Evolutionary conservation across 2,329 filamentous ascomycete species (phyloP), one percentile per base, ranked within the genome.

Genomic region (Aspergillus sp.): DNA sequence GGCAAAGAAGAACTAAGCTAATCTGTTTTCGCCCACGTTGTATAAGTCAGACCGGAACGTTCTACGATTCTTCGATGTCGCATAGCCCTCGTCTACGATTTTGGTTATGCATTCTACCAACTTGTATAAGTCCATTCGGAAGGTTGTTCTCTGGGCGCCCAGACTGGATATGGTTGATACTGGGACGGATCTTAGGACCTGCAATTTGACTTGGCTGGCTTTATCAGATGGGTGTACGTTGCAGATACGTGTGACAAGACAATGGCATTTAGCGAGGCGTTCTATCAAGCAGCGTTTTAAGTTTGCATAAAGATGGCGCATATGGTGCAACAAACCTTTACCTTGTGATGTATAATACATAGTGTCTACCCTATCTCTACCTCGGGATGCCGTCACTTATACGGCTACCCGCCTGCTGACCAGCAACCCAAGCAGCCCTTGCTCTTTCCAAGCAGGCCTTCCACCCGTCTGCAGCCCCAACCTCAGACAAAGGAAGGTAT

Each of bases 1-100:
- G 49, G 65, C 61, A 8, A 74, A 73, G 67, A 79, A 76, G 65
- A 75, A 79, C 69, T 77, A 30, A 73, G 47, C 23, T n/a, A 4
- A 19, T 30, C 8, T 10, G 9, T 50, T 0, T 3, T 8, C 28
- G 17, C 41, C 19, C n/a, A 45, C n/a, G n/a, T 50, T 30, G n/a
- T 30, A 17, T 12, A 49, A 10, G 45, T 10, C 23, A 49, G 47
- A 13, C 47, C 25, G 15, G 8, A 19, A 6, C 2, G 17, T 17
- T 0, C 39, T 23, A 23, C 23, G 23, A 23, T 23, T 2, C 2
- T 21, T 2, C 2, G 21, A 30, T 30, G 3, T 50, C n/a, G 47
- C 25, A 50, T 28, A 17, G 28, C 3, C 5, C 7, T 45, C 10
- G 19, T 15, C 41, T 23, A 45, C 13, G 47, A 2, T 25, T 28